Conservation (phyloP, 2,329 filamentous ascomycete species). For the Phaeosphaeriaceae sp. region DNA sequence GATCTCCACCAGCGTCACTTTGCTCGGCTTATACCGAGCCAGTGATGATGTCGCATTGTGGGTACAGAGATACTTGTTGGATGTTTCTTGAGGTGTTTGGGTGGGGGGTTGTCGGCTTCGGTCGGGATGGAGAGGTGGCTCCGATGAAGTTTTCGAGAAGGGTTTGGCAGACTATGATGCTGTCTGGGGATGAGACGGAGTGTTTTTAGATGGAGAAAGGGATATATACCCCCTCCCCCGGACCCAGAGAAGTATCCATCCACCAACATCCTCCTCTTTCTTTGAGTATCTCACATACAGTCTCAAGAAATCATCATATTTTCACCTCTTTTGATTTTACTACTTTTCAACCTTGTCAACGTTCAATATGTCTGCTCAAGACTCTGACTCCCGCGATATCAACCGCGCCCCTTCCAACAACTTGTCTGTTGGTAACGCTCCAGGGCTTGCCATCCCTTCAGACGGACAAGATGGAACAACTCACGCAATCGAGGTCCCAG, state of each 20-base stretch:
- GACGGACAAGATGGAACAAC: conserved; percentile 42
- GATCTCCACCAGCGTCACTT: conserved; percentile 27
- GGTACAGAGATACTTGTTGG: conserved; percentile 37
- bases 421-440: not conserved
- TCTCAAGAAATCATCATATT: conserved; percentile 1
- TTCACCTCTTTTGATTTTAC: conserved; percentile 1
- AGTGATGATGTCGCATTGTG: conserved; percentile 36
- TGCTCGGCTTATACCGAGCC: conserved; percentile 24
- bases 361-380: conserved; percentile 62
- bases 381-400: conserved; percentile 45
- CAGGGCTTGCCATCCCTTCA: conserved; percentile 32
- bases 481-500: conserved; percentile 71
- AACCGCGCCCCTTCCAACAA: conserved; percentile 23
- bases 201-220: conserved; percentile 10
- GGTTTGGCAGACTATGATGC: conserved; percentile 27
- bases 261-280: conserved; percentile 10
- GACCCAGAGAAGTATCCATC: conserved; percentile 23
- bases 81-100: conserved; percentile 15
- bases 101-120: conserved; percentile 28
- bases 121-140: conserved; percentile 27
- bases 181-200: conserved; percentile 20
- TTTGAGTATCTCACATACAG: conserved; percentile 1
- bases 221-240: conserved; percentile 36
- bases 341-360: conserved; percentile 14
- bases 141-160: conserved; percentile 20